Conservation (phyloP, 139 green algal species). For the Coccomyxa sp. region DNA sequence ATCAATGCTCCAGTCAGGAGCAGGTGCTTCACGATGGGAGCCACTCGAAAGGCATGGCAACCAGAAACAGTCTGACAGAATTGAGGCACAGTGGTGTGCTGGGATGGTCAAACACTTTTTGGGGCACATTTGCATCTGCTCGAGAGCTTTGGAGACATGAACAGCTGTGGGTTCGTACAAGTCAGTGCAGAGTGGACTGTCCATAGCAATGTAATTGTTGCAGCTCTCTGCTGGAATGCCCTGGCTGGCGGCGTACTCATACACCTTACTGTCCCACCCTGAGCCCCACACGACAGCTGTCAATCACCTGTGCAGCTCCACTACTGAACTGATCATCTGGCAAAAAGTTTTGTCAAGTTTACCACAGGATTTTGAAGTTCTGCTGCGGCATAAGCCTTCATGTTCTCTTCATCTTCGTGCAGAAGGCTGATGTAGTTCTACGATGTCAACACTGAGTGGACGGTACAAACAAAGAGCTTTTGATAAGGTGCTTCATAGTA, state of each 20-base stretch:
- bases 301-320: background rate
- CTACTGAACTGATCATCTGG: background rate
- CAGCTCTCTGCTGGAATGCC: constrained; percentile 73
- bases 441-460: no score
- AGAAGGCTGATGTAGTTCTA: no score
- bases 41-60: no score
- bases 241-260: constrained; percentile 48
- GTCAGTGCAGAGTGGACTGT: constrained; percentile 19
- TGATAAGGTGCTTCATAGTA: no score
- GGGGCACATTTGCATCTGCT: background rate
- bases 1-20: no score
- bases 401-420: background rate
- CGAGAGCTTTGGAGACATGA: background rate
- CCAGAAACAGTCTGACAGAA: no score
- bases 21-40: no score
- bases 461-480: no score
- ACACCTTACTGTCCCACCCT: constrained; percentile 49
- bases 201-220: constrained; percentile 70
- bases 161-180: background rate
- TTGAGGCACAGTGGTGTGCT: no score
- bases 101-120: no score
- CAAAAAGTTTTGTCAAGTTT: background rate
- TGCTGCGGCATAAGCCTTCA: background rate
- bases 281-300: background rate
- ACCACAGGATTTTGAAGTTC: background rate